Percentiles rank a stretch among this genome's conserved stretches.
Evolutionary conservation across 1,284 basidiomycete genomes (phyloP).

Genomic region (Ganoderma sinense): DNA sequence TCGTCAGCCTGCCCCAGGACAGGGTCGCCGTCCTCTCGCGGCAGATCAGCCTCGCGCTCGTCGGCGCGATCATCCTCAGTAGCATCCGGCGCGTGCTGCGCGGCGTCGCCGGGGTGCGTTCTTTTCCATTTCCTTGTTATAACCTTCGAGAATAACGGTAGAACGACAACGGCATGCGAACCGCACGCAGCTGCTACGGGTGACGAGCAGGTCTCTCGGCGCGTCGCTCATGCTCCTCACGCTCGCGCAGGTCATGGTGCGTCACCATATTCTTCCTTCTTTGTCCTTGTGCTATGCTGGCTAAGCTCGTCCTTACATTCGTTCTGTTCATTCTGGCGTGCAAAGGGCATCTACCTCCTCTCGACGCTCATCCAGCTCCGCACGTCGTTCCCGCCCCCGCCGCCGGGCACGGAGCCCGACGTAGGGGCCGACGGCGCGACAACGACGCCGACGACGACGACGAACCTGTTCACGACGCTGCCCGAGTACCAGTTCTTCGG

Average conservation of each 20-base stretch:
- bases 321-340: too few species aligned
- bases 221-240: constrained; percentile 77
- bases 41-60: constrained; percentile 73
- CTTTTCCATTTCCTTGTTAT: neutral
- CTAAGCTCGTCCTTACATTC: too few species aligned
- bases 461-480: constrained; percentile 75
- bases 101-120: constrained; percentile 67
- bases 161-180: neutral
- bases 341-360: constrained; percentile 78
- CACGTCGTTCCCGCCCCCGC: constrained; percentile 72
- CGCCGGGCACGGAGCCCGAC: constrained; percentile 36
- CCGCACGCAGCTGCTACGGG: constrained; percentile 56
- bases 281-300: too few species aligned
- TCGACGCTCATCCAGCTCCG: constrained; percentile 81
- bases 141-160: neutral
- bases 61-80: constrained; percentile 75
- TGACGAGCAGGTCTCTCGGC: constrained; percentile 71
- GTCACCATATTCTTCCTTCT: constrained; percentile 25
- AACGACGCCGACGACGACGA: constrained; percentile 23
- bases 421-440: neutral
- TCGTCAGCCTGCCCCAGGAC: constrained; percentile 31
- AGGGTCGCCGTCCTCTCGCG: constrained; percentile 60
- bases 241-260: constrained; percentile 81
- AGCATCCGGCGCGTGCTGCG: constrained; percentile 72
- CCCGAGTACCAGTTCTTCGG: constrained; percentile 79